Percentiles rank a stretch among this genome's conserved stretches.
Conservation (phyloP, 345 rosid species). For the Melaleuca quinquenervia region DNA sequence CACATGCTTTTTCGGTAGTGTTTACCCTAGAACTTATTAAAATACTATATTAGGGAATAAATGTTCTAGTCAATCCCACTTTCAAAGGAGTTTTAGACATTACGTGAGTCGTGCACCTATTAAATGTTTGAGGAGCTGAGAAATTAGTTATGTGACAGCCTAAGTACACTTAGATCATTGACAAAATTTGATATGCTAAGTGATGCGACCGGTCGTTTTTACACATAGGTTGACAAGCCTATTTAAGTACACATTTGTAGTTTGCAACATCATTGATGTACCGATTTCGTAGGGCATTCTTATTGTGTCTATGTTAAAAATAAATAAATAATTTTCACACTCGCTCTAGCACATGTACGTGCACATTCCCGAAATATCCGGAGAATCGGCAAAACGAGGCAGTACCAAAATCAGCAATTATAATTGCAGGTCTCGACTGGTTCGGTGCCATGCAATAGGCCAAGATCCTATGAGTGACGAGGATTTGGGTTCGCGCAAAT, state of each 20-base stretch:
- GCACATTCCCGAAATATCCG: neutral
- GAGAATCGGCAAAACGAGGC: neutral
- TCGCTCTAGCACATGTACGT: neutral
- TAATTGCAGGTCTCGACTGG: neutral
- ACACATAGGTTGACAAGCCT: neutral
- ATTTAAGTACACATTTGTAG: neutral
- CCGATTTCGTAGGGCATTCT: neutral
- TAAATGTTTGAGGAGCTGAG: neutral
- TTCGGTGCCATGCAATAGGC: neutral
- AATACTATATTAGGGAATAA: neutral
- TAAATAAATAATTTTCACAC: neutral
- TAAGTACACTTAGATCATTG: fast-evolving
- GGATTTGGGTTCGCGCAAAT: neutral
- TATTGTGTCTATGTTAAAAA: neutral
- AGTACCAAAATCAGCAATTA: neutral
- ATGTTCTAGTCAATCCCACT: neutral
- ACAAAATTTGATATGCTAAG: neutral
- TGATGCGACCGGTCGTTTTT: neutral
- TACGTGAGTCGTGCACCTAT: neutral
- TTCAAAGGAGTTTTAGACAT: neutral
- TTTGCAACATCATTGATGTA: neutral
- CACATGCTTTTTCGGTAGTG: too few relatives aligned
- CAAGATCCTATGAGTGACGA: neutral
- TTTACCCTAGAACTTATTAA: neutral
- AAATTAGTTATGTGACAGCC: neutral